Conservation (phyloP, 2,329 filamentous ascomycete species). For the Endothia cerciana region DNA sequence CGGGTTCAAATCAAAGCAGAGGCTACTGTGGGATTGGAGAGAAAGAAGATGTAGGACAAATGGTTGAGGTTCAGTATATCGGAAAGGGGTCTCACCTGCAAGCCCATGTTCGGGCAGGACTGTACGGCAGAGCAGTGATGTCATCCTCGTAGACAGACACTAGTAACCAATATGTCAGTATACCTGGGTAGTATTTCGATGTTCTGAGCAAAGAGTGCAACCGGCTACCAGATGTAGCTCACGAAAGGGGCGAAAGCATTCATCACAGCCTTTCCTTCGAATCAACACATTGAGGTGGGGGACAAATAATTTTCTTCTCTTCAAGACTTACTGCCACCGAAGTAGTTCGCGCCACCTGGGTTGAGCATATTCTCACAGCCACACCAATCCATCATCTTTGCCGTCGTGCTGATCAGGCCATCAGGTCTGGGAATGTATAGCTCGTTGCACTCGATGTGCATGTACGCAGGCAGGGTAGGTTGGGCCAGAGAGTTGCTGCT, state of each 20-base stretch:
- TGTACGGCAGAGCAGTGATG: not conserved
- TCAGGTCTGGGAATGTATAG: not conserved
- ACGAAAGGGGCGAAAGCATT: too few species aligned
- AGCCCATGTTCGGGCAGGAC: not conserved
- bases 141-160: slow-evolving; percentile 1
- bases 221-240: slow-evolving; percentile 1
- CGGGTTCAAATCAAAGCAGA: too few species aligned
- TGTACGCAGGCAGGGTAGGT: not conserved
- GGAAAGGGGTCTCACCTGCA: not conserved
- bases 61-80: too few species aligned
- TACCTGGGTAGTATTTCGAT: too few species aligned
- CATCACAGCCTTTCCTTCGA: not conserved
- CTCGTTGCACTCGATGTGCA: not conserved
- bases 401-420: not conserved
- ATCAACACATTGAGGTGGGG: not conserved
- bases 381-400: slow-evolving; percentile 16
- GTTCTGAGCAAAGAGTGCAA: too few species aligned
- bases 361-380: slow-evolving; percentile 11
- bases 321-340: not conserved
- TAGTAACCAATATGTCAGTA: too few species aligned
- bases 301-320: not conserved
- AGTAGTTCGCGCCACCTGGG: not conserved
- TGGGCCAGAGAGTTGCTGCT: not conserved
- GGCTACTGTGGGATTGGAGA: not conserved
- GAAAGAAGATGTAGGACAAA: too few species aligned